These are phyloP conservation scores for Pseudogymnoascus sp. DNA, from an alignment of 2,329 filamentous ascomycete species.

Conservation along the genomic window DNA sequence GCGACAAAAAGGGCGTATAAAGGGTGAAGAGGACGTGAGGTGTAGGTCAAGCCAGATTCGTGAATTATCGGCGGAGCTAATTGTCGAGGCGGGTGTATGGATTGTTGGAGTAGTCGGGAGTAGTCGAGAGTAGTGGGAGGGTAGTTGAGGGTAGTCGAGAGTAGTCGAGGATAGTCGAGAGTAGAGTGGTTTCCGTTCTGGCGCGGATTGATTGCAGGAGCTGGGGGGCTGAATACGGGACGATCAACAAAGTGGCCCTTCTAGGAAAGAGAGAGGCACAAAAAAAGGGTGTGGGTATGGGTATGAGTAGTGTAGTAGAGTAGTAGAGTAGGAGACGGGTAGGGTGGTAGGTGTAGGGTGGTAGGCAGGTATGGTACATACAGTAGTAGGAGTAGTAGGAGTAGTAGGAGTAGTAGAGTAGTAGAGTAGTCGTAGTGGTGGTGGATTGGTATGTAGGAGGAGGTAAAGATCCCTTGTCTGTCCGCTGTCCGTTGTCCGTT, in stretches of 20 bases:
- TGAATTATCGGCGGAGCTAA: not conserved
- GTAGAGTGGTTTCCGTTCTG: not conserved
- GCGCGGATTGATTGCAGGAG: not conserved
- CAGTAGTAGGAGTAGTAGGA: not conserved
- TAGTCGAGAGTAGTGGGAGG: not conserved
- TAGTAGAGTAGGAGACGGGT: not conserved
- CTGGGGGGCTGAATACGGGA: not conserved
- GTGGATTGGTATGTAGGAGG: not conserved
- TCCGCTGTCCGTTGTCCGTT: not conserved
- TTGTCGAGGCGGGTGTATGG: not conserved
- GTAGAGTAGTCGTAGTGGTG: not conserved
- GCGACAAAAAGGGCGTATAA: not conserved
- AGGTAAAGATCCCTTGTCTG: not conserved
- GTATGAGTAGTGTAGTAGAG: not conserved
- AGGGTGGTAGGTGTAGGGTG: not conserved
- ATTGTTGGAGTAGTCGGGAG: not conserved
- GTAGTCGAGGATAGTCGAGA: not conserved
- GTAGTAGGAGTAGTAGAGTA: too few species aligned
- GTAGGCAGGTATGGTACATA: not conserved
- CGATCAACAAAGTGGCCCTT: constrained; percentile 2
- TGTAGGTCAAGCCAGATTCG: not conserved
- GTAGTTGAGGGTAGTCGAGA: not conserved
- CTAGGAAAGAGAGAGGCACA: constrained; percentile 5
- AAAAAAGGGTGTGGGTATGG: not conserved
- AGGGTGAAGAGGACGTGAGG: not conserved